Conservation (phyloP, 2,329 filamentous ascomycete genomes). For the Penicillium sp. region DNA sequence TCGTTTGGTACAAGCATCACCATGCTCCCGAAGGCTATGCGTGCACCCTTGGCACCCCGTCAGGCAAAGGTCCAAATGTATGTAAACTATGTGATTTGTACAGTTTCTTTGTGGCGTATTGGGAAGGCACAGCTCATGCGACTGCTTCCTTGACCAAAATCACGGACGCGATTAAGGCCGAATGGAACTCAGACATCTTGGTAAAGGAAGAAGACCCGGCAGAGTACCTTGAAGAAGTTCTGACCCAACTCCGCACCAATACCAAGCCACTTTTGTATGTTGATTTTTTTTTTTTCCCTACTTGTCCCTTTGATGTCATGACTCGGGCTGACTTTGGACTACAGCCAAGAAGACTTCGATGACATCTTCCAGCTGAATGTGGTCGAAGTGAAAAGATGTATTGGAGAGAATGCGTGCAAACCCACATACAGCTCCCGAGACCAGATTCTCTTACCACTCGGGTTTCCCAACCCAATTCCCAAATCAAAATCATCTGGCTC, state of each 20-base stretch:
- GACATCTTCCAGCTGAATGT: not conserved
- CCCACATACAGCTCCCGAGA: not conserved
- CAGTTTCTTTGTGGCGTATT: constrained; percentile 18
- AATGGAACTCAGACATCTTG: too few relatives aligned
- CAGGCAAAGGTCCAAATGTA: not conserved
- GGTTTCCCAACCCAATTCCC: not conserved
- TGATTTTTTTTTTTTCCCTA: not conserved
- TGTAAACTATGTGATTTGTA: constrained; percentile 19
- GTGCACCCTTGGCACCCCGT: not conserved
- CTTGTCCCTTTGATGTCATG: not conserved
- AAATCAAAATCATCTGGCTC: too few relatives aligned
- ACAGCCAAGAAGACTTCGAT: constrained; percentile 6
- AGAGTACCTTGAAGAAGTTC: constrained; percentile 4
- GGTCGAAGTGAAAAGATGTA: not conserved
- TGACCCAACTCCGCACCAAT: not conserved
- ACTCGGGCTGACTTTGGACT: not conserved
- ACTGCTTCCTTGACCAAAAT: not conserved
- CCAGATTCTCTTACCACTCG: not conserved
- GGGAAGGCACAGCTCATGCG: constrained; percentile 2
- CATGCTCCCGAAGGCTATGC: not conserved
- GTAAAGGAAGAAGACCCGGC: constrained; percentile 17
- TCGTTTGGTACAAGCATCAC: constrained; percentile 3
- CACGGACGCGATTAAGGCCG: not conserved
- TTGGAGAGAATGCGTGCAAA: not conserved
- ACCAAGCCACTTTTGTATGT: constrained; percentile 1